phyloP scores from a whole-genome alignment of 345 rosid species.

The Gossypioides kirkii region DNA sequence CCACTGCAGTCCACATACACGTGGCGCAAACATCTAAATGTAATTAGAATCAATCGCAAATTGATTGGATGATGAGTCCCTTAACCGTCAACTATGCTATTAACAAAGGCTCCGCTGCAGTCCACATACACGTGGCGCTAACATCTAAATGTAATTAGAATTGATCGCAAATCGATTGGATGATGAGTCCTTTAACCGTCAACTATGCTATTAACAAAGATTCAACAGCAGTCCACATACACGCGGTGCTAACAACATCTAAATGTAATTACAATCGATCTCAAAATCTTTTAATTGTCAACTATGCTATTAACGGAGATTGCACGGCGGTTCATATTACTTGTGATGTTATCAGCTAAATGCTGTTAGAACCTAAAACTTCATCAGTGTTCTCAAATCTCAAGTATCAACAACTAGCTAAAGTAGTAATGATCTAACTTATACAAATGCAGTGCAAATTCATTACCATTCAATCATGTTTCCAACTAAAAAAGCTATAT shows the following conservation, averaged over 20 bases:
- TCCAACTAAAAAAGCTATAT: not conserved
- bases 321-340: not conserved
- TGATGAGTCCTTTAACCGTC: not conserved
- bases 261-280: not conserved
- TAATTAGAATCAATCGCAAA: not conserved
- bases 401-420: not conserved
- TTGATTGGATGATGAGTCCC: not conserved
- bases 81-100: not conserved
- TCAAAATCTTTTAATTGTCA: not conserved
- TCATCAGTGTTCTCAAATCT: not conserved
- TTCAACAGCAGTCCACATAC: not conserved
- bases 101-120: not conserved
- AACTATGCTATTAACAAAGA: not conserved
- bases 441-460: not conserved
- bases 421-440: not conserved
- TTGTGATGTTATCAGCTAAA: not conserved
- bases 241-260: not conserved
- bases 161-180: not conserved
- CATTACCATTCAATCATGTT: not conserved
- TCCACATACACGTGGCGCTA: not conserved
- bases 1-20: not conserved
- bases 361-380: not conserved
- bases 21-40: not conserved
- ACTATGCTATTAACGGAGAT: not conserved
- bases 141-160: not conserved